Evolutionary conservation across 495 filamentous ascomycete species (phyloP).

Genomic region (Hyaloscypha variabilis): DNA sequence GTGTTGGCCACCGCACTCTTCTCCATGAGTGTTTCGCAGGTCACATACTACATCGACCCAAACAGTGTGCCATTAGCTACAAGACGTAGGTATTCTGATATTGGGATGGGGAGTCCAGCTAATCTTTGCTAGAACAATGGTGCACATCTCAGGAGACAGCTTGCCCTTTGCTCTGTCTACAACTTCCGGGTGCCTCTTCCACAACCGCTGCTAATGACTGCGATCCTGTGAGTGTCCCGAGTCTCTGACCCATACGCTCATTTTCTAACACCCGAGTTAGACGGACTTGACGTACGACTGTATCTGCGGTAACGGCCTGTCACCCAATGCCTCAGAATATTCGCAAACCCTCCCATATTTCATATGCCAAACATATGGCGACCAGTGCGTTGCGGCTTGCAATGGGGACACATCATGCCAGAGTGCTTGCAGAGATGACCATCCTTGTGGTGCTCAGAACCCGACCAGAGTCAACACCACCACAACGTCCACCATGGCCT

Average conservation of each 20-base stretch:
- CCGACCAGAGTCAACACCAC: constrained; percentile 65
- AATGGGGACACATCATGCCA: constrained; percentile 60
- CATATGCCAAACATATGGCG: constrained; percentile 72
- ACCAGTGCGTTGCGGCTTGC: constrained; percentile 70
- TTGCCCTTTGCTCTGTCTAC: constrained; percentile 81
- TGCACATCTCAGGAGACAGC: constrained; percentile 65
- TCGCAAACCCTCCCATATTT: constrained; percentile 86
- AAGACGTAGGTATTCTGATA: constrained; percentile 42
- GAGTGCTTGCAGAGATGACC: constrained; percentile 62
- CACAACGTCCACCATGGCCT: constrained; percentile 46
- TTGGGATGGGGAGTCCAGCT: not conserved
- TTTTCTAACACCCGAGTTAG: constrained; percentile 43
- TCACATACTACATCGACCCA: constrained; percentile 58
- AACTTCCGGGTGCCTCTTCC: constrained; percentile 56
- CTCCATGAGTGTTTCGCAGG: constrained; percentile 40
- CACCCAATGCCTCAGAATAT: constrained; percentile 81
- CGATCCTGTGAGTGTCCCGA: constrained; percentile 61
- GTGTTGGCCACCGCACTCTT: constrained; percentile 46
- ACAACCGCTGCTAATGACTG: constrained; percentile 64
- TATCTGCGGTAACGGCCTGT: constrained; percentile 70
- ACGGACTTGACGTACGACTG: constrained; percentile 69
- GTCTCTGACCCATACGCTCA: not conserved
- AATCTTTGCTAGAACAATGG: constrained; percentile 48
- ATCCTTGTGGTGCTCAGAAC: constrained; percentile 81
- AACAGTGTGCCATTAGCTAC: constrained; percentile 51